Base-by-base conservation (phyloP, 768 basidiomycete species). In the Rhodotorula sphaerocarpa region DNA sequence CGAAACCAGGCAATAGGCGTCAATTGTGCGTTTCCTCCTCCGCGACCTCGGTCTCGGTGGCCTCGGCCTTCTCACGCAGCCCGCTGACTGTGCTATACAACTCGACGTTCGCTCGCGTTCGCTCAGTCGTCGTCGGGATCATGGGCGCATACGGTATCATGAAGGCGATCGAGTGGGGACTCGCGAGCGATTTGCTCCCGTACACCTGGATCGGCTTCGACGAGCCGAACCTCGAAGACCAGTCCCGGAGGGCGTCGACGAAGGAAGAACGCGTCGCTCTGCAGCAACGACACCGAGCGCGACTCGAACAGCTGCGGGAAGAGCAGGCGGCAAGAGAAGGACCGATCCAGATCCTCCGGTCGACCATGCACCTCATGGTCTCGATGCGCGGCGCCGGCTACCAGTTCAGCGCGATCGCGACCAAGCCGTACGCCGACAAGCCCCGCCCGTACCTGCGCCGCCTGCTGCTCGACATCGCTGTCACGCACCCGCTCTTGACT, bases 321-420 rank as follows among this genome's bases (percentile, higher is more conserved):
- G 18, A 31, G 23, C 56, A 55, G n/a, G 65, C 60, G 3, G n/a
- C 23, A 12, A 33, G n/a, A 2, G 65, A 66, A 15, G 43, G 44
- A 10, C 52, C 50, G 1, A 21, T 57, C 33, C 31, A 45, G 2
- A 27, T 61, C 56, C 42, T 66, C n/a, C 53, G 47, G 11, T 55
- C 60, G 28, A 58, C 59, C 0, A 10, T 58, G 5, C 65, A 66
- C 43, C 57, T 66, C 52, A 41, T 61, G 46, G 30, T 54, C 52
- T 42, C 65, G 28, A 66, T 61, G 65, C 59, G 65, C 6, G 65
- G 65, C 7, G 47, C 54, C 7, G 65, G 65, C 3, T 66, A 61
- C 60, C 56, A 53, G 14, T 66, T 66, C 52, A 48, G 56, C 34
- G 52, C 51, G 1, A 61, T 59, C n/a, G 39, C 57, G 28, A 61